Evolutionary conservation across 164 flowering plant species (phyloP).

Genomic region (Berberis thunbergii): DNA sequence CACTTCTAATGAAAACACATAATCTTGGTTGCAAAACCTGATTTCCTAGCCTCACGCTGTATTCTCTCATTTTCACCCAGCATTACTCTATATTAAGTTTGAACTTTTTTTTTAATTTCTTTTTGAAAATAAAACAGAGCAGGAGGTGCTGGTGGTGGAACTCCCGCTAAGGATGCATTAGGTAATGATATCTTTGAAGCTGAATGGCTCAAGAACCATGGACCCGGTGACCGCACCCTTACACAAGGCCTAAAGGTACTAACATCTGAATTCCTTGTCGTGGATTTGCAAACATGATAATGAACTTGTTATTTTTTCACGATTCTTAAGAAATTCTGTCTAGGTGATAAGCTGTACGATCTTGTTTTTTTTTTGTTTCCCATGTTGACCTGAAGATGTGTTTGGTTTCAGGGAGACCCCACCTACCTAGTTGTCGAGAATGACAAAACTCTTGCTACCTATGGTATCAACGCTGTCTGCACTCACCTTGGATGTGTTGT

Average conservation of each 20-base stretch:
- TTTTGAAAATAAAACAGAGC: background rate
- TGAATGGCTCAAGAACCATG: background rate
- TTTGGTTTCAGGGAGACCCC: conserved; percentile 68
- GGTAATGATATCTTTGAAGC: conserved; percentile 54
- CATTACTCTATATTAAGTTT: too few relatives aligned
- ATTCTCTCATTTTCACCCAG: too few relatives aligned
- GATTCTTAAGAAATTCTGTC: background rate
- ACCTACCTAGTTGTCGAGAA: conserved; percentile 87
- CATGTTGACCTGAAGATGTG: background rate
- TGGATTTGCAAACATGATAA: background rate
- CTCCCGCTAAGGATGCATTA: background rate
- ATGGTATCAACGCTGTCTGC: conserved; percentile 85
- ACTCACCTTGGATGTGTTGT: conserved; percentile 94
- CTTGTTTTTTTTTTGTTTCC: background rate
- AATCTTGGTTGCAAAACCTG: too few relatives aligned
- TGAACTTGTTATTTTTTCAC: background rate
- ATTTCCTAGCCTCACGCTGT: too few relatives aligned
- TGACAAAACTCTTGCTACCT: conserved; percentile 80
- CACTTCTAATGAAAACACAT: too few relatives aligned
- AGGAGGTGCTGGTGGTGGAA: conserved; percentile 1
- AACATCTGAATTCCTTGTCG: background rate
- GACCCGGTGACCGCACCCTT: conserved; percentile 62
- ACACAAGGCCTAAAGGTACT: conserved; percentile 81
- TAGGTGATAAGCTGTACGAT: background rate
- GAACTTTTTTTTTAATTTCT: too few relatives aligned